Evolutionary conservation across 768 basidiomycete genomes (phyloP), one percentile per base, ranked within the genome.

Genomic region (Coprinopsis marcescibilis): DNA sequence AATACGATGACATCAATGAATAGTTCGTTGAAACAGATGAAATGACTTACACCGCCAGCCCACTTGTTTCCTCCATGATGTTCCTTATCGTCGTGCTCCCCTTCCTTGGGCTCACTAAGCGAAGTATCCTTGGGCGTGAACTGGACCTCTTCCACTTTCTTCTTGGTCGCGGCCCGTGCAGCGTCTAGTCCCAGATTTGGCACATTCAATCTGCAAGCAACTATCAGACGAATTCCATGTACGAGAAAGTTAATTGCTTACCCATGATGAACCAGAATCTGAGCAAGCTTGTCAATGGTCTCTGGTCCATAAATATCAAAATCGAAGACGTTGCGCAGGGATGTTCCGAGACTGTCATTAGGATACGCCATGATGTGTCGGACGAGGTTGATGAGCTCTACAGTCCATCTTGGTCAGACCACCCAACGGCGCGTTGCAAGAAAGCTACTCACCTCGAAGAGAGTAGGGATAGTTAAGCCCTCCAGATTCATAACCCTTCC

Each of bases 271-370:
- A 74, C 65, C 27, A 85, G 61, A 21, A 83, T 80, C 21, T 76
- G 71, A 0, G 69, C 70, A 15, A 85, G 65, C 55, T 76, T 77
- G 39, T 82, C 77, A 32, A 81, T 78, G 4, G 77, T 81, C 53
- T 83, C 81, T 1, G 75, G 76, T 52, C 76, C 78, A 59, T 80
- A 81, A 4, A 85, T 70, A 55, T 85, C 82, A 46, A 83, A 85
- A 56, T 85, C 82, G 53, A 85, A 85, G 8, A 83, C 67, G 54
- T 83, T 85, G 13, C 82, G 68, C 13, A 85, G 61, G 5, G 76
- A 74, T 33, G 71, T 69, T n/a, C 76, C 80, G 10, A 83, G 63
- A 0, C 76, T 60, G 57, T 83, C 82, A 17, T 65, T 58, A 1
- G 81, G 79, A 50, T 78, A 83, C 2, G 77, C 71, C 51, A 70